These are phyloP conservation scores for Magnaporthiopsis incrustans DNA, from an alignment of 2,329 filamentous ascomycete species.

Conservation along the genomic window DNA sequence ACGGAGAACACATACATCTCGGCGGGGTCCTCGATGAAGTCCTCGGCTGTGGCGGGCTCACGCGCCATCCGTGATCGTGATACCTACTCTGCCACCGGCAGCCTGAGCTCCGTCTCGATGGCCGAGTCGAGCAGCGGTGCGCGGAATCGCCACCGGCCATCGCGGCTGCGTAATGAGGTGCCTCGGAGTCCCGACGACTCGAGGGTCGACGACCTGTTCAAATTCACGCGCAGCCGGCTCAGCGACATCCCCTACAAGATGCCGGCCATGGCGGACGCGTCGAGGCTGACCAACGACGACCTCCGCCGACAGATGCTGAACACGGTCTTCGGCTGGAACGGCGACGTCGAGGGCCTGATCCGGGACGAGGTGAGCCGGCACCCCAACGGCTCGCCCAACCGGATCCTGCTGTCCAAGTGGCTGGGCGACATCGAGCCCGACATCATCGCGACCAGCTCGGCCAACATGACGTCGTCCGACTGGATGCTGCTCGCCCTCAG, in stretches of 20 bases:
- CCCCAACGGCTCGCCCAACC: slow-evolving; percentile 61
- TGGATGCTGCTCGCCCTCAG: slow-evolving; percentile 96
- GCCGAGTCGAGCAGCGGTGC: slow-evolving; percentile 34
- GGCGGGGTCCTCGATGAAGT: slow-evolving; percentile 49
- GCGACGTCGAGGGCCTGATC: slow-evolving; percentile 72
- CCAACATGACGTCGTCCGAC: slow-evolving; percentile 86
- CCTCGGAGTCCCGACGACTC: slow-evolving; percentile 69
- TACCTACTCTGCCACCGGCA: slow-evolving; percentile 45
- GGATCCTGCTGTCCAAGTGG: slow-evolving; percentile 86
- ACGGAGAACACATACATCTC: slow-evolving; percentile 64
- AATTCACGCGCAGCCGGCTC: slow-evolving; percentile 71
- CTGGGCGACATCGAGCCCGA: slow-evolving; percentile 78
- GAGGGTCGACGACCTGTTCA: slow-evolving; percentile 72
- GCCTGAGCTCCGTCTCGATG: slow-evolving; percentile 40
- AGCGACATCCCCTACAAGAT: slow-evolving; percentile 74
- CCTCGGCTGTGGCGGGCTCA: slow-evolving; percentile 17
- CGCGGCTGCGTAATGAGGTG: slow-evolving; percentile 72
- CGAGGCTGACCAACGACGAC: slow-evolving; percentile 64
- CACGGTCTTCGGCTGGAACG: slow-evolving; percentile 92
- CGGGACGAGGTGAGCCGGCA: slow-evolving; percentile 77
- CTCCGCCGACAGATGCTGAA: slow-evolving; percentile 84
- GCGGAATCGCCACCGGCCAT: slow-evolving; percentile 43
- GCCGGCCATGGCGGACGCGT: slow-evolving; percentile 49
- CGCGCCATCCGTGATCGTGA: slow-evolving; percentile 29
- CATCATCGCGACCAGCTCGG: slow-evolving; percentile 68